Conservation (phyloP, 2,329 filamentous ascomycete genomes). For the Colletotrichum theobromicola region DNA sequence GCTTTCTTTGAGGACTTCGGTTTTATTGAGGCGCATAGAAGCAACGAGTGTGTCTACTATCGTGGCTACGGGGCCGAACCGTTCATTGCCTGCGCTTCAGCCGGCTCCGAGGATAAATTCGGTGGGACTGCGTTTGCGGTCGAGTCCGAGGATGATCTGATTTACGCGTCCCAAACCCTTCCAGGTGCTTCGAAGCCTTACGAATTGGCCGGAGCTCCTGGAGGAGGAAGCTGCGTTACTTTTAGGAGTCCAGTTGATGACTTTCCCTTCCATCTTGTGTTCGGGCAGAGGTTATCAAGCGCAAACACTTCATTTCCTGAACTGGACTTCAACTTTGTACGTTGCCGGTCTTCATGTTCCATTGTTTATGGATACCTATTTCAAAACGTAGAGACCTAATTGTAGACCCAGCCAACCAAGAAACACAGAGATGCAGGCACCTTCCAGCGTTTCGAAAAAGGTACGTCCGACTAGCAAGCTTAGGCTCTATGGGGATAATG, state of each 20-base stretch:
- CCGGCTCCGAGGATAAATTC: slow-evolving; percentile 54
- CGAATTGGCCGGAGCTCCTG: slow-evolving; percentile 54
- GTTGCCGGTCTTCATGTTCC: too few relatives aligned
- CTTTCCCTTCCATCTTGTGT: slow-evolving; percentile 62
- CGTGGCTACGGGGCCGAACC: slow-evolving; percentile 66
- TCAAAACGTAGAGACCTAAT: too few relatives aligned
- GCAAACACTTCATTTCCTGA: slow-evolving; percentile 41
- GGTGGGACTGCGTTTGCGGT: slow-evolving; percentile 64
- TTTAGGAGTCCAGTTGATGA: slow-evolving; percentile 59
- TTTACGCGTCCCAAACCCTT: slow-evolving; percentile 51
- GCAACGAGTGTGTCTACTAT: slow-evolving; percentile 57
- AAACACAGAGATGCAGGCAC: slow-evolving; percentile 46
- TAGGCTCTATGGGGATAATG: neutral
- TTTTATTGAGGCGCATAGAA: slow-evolving; percentile 42
- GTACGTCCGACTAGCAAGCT: neutral
- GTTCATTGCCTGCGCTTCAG: slow-evolving; percentile 61
- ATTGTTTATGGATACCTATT: too few relatives aligned
- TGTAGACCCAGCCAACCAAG: slow-evolving; percentile 47
- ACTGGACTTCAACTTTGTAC: slow-evolving; percentile 50
- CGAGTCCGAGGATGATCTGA: slow-evolving; percentile 59
- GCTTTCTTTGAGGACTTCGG: slow-evolving; percentile 55
- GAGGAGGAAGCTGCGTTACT: slow-evolving; percentile 57
- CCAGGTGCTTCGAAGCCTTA: slow-evolving; percentile 53
- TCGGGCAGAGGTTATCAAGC: slow-evolving; percentile 51
- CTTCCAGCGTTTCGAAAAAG: slow-evolving; percentile 52